Base-by-base conservation (phyloP, 768 basidiomycete genomes). In the Amanita subjunquillea region DNA sequence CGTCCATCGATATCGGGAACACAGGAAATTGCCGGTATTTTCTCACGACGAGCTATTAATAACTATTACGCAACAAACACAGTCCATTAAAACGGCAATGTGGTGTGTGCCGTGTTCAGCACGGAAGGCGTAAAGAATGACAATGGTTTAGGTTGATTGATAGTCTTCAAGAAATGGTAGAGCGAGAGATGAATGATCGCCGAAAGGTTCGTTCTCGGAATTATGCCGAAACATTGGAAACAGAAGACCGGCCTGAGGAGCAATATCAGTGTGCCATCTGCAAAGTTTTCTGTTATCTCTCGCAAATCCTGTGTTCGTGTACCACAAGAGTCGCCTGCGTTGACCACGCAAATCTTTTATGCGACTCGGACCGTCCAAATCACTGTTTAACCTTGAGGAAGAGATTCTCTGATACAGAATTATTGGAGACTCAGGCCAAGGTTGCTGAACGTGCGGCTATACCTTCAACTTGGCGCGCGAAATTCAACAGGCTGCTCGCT, bases 41-140 rank as follows among this genome's bases (percentile, higher is more conserved):
- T 97, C 93, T 30, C 96, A 99, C 65, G 92, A 98, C 60, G 96
- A 98, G 68, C 78, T 98, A 23, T 77, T 99, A 57, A 80, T 97
- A 64, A 95, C 95, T n/a, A 94, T 98, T 63, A 92, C 90, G n/a
- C 84, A 91, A 61, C 91, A 95, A 66, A 93, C 92, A 3, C 80
- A 85, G 50, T 86, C 86, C 15, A 94, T 96, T 62, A 85, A 89
- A 65, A 95, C 93, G 34, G 90, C 95, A 2, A 73, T 89, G 61
- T 98, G 96, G 95, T 94, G 64, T 57, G 83, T 70, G 32, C 45
- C 41, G 15, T 3, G 45, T 45, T 29, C 27, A 38, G 13, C 37
- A 42, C 22, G 17, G 32, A 29, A 20, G 20, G 43, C 7, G 7
- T 23, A 47, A 10, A 23, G 23, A n/a, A 27, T 30, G 23, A 9